These are phyloP conservation scores for Geotrichum restrictum DNA, from an alignment of 1,139 yeast genomes.

Conservation along the genomic window DNA sequence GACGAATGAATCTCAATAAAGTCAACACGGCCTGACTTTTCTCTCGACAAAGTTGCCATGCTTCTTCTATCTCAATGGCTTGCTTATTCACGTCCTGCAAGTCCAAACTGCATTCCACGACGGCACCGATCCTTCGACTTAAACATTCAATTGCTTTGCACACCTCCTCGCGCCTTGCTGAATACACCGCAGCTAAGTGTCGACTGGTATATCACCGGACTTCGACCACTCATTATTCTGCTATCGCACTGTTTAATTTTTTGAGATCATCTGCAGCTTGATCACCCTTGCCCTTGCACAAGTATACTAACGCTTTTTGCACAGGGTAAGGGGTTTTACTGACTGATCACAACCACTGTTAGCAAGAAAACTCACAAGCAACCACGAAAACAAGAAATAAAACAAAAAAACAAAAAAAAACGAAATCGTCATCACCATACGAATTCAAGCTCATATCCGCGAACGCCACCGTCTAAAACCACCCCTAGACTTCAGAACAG, in stretches of 20 bases:
- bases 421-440: conserved; percentile 7
- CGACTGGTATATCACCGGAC: too few relatives aligned
- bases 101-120: too few relatives aligned
- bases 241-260: not conserved
- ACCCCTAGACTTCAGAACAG: not conserved
- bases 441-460: not conserved
- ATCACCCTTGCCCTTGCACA: not conserved
- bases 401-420: conserved; percentile 4
- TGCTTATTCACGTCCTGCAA: too few relatives aligned
- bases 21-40: too few relatives aligned
- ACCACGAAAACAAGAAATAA: not conserved
- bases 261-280: not conserved
- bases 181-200: too few relatives aligned
- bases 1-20: too few relatives aligned
- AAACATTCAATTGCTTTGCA: too few relatives aligned
- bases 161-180: too few relatives aligned
- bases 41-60: too few relatives aligned
- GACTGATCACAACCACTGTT: not conserved
- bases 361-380: not conserved
- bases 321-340: conserved; percentile 1
- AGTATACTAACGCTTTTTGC: not conserved
- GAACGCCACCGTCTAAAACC: conserved; percentile 8
- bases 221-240: not conserved
- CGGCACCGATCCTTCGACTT: too few relatives aligned
- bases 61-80: too few relatives aligned